A percentile compares a stretch with the other conserved stretches of the same genome.
phyloP scores from a whole-genome alignment of 129 eudicot species.

The Lonicera japonica region DNA sequence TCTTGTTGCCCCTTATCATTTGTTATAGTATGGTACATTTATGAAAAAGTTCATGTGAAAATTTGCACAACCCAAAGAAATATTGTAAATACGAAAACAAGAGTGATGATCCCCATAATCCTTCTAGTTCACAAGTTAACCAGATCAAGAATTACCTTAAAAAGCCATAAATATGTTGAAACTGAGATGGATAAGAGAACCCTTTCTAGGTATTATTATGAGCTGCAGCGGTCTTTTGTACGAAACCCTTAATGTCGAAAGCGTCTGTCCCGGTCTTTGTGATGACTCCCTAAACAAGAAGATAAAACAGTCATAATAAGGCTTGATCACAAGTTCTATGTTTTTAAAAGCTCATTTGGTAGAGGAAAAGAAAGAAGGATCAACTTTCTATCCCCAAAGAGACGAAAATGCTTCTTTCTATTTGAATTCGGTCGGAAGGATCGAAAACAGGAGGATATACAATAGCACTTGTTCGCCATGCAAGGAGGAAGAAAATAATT shows the following conservation, averaged over 20 bases:
- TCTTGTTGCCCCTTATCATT: too few relatives aligned
- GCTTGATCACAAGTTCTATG: background rate
- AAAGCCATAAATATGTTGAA: too few relatives aligned
- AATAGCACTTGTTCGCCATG: too few relatives aligned
- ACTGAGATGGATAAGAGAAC: too few relatives aligned
- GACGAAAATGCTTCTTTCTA: too few relatives aligned
- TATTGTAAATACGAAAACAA: background rate
- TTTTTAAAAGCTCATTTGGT: too few relatives aligned
- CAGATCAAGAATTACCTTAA: background rate
- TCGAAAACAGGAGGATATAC: too few relatives aligned
- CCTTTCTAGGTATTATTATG: background rate
- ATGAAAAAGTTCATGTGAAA: background rate
- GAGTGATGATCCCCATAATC: background rate
- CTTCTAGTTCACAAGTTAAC: background rate
- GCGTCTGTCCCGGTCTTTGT: slow-evolving; percentile 46
- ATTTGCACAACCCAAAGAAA: too few relatives aligned
- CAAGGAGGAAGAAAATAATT: too few relatives aligned
- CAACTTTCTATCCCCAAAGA: background rate
- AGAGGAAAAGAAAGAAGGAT: background rate
- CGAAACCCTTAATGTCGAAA: slow-evolving; percentile 59
- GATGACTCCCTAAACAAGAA: slow-evolving; percentile 52
- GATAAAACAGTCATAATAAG: background rate
- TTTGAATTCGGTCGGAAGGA: too few relatives aligned
- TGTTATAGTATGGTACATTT: background rate
- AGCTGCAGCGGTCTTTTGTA: slow-evolving; percentile 8